phyloP scores from a whole-genome alignment of 495 filamentous ascomycete species.

The Cryomyces antarcticus region DNA sequence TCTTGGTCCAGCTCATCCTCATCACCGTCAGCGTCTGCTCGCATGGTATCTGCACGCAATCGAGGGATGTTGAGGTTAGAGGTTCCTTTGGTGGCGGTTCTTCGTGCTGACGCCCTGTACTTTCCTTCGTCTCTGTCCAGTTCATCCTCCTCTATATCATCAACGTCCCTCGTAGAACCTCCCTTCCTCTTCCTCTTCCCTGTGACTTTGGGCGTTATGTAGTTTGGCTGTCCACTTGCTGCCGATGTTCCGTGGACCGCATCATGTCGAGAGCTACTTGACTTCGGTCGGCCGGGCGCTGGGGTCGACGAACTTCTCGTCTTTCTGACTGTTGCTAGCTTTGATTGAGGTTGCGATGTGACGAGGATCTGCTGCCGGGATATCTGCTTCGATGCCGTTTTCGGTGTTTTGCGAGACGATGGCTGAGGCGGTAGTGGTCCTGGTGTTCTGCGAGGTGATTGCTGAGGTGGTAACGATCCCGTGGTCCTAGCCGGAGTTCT shows the following conservation, averaged over 20 bases:
- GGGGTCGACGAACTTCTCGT: background rate
- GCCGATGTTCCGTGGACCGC: background rate
- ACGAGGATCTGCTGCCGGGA: no score
- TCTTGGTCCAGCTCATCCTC: background rate
- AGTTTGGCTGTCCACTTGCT: background rate
- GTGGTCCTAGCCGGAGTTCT: background rate
- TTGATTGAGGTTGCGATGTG: no score
- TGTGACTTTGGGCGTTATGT: background rate
- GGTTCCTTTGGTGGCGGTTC: background rate
- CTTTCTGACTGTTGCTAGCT: background rate
- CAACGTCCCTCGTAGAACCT: background rate
- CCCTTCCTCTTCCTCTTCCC: constrained; percentile 2
- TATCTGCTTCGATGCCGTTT: background rate
- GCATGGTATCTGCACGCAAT: background rate
- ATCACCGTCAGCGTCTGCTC: background rate
- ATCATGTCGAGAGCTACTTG: background rate
- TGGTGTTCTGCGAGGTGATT: constrained; percentile 1
- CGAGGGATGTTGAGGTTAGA: background rate
- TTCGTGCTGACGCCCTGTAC: background rate
- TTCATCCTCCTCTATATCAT: background rate
- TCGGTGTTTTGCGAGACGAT: constrained; percentile 1
- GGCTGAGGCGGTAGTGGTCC: background rate
- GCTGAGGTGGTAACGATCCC: background rate
- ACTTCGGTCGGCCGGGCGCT: background rate
- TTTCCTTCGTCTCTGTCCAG: background rate